A percentile compares a stretch with the other conserved stretches of the same genome.
phyloP scores from a whole-genome alignment of 2,329 filamentous ascomycete genomes.

The Penicillium expansum region DNA sequence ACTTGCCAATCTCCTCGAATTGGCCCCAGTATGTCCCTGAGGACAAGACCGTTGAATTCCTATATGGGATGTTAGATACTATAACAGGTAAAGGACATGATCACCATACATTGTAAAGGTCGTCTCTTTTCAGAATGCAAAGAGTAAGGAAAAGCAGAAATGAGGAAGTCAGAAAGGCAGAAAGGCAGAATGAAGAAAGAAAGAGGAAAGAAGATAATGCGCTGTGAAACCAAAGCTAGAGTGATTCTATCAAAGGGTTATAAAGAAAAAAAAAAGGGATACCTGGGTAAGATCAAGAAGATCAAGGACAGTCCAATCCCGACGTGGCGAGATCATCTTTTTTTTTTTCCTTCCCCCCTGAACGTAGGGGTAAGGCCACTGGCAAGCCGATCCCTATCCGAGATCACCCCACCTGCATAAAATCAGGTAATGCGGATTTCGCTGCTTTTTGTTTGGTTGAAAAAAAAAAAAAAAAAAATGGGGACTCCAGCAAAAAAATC shows the following conservation, averaged over 20 bases:
- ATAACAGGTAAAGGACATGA: background rate
- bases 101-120: conserved; percentile 14
- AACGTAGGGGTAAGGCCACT: conserved; percentile 30
- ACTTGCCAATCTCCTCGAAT: conserved; percentile 63
- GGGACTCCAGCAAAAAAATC: background rate
- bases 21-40: conserved; percentile 64
- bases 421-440: conserved; percentile 8
- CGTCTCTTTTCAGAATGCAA: background rate
- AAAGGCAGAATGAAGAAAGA: background rate
- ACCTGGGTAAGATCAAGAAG: conserved; percentile 1
- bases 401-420: conserved; percentile 16
- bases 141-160: background rate
- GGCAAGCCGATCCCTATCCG: conserved; percentile 32
- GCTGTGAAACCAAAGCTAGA: background rate
- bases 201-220: background rate
- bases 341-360: conserved; percentile 18
- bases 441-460: conserved; percentile 13
- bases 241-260: background rate
- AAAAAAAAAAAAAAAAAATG: background rate
- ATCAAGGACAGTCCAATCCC: conserved; percentile 26
- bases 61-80: conserved; percentile 19
- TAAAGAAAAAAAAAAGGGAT: conserved; percentile 7
- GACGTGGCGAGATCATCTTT: conserved; percentile 35
- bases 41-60: conserved; percentile 50
- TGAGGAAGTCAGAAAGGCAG: too few species aligned